These are phyloP conservation scores for Candida boleticola DNA, from an alignment of 805 yeast genomes.

Conservation along the genomic window DNA sequence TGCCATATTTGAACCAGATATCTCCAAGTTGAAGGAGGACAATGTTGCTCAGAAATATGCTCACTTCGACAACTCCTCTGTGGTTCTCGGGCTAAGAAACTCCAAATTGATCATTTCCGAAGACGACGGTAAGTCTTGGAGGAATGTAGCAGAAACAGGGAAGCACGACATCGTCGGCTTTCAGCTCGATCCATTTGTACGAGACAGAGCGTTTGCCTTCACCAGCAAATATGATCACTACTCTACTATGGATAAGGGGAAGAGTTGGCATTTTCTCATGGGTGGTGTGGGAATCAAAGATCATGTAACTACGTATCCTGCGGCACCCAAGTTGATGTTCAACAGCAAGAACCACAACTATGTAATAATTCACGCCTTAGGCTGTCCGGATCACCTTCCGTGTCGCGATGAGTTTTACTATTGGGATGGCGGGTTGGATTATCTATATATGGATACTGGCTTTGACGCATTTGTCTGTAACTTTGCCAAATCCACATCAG, in stretches of 20 bases:
- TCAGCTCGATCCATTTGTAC: slow-evolving; percentile 29
- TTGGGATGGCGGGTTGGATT: slow-evolving; percentile 37
- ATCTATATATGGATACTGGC: slow-evolving; percentile 24
- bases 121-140: slow-evolving; percentile 55
- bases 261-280: slow-evolving; percentile 41
- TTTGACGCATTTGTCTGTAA: slow-evolving; percentile 26
- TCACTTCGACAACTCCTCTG: slow-evolving; percentile 57
- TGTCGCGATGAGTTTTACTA: slow-evolving; percentile 35
- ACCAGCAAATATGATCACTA: slow-evolving; percentile 31
- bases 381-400: slow-evolving; percentile 22
- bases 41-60: slow-evolving; percentile 11
- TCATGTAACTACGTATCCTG: too few relatives aligned
- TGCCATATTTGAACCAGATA: slow-evolving; percentile 24
- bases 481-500: slow-evolving; percentile 29
- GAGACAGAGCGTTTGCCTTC: slow-evolving; percentile 42
- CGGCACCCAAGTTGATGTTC: slow-evolving; percentile 18
- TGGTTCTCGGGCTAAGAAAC: slow-evolving; percentile 32
- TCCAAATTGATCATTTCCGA: slow-evolving; percentile 32
- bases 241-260: slow-evolving; percentile 50
- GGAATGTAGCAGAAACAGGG: slow-evolving; percentile 19
- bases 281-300: slow-evolving; percentile 10
- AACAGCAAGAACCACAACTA: slow-evolving; percentile 37
- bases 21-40: slow-evolving; percentile 12
- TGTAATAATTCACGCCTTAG: slow-evolving; percentile 25
- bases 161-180: slow-evolving; percentile 17